Evolutionary conservation across 2,329 filamentous ascomycete genomes (phyloP), one percentile per base, ranked within the genome.

Genomic region (Sordariomycetes sp.): DNA sequence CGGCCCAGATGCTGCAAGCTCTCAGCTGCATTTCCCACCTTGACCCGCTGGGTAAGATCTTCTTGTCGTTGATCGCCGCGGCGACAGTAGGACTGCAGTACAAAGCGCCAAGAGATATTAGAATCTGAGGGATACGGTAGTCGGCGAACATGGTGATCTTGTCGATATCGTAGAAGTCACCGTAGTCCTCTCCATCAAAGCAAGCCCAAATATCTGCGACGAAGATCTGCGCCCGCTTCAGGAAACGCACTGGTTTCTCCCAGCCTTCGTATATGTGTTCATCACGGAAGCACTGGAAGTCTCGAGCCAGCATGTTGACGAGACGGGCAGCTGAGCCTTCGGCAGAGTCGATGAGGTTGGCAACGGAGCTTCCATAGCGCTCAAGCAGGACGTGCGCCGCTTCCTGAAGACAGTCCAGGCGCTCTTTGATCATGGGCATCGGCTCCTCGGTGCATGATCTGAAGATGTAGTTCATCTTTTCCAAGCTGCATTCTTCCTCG

Each of bases 111-210:
- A 96, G 67, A 8, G 78, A 77, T 47, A 88, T 78, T 21, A 98
- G 72, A 46, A 95, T 92, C 61, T 98, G 92, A 11, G 93, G 93
- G 35, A 98, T 82, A 28, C 92, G 82, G 54, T 98, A 98, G 63
- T 98, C 92, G 51, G 92, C 88, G 64, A 98, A 98, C 81, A 96
- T 96, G 40, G 92, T 98, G 48, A 98, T 82, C 54, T 87, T 86
- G 60, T 92, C 82, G 47, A 98, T 94, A 53, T 98, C 92, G 37
- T 76, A 54, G 57, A 98, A 98, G 19, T 72, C 66, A 21, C 92
- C 93, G 49, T 80, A 88, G 18, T 73, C 69, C 44, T 81, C 68
- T 30, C 86, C 87, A 34, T 90, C 76, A 54, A 96, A 96, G 42
- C 87, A 93, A 5, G 92, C 93, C 93, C 93, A 98, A 1, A 96